Base-by-base conservation (phyloP, 805 yeast species). In the Wickerhamomyces rabaulensis region DNA sequence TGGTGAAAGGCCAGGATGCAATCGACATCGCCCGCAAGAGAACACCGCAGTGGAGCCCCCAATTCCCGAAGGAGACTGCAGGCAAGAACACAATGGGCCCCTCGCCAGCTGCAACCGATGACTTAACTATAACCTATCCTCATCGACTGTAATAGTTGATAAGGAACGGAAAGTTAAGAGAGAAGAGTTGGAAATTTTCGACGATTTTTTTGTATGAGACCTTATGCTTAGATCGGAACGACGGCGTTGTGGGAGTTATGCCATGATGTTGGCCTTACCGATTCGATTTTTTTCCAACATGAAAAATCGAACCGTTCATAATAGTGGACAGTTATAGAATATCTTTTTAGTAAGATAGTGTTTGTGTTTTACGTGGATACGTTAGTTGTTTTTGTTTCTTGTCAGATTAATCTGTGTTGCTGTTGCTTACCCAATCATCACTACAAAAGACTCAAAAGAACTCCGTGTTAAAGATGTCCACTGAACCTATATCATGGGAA, bases 141-240 rank as follows among this genome's bases (percentile, higher is more conserved):
- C 79, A 73, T 72, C 67, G 79, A 73, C 79, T 75, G 79, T 71
- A 66, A 72, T 75, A 76, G 80, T 75, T 76, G 80, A 73, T 73
- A 57, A 58, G 50, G 72, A 68, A 37, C 42, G 44, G 49, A 41
- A 43, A 47, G 45, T 26, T n/a, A 25, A 41, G 38, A 9, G 47
- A 39, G 27, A 27, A 12, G 31, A 22, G 37, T 36, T 20, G 25
- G 20, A 25, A 39, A 15, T 43, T 43, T 31, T 37, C 36, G 37
- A 6, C 25, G 25, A 41, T 37, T 33, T 40, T 40, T 33, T 17
- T 33, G 36, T 10, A 31, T 6, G 5, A 6, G 35, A 15, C 17
- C 4, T 31, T 31, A n/a, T 31, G 35, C 35, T 4, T 3, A 31
- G 16, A n/a, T 31, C 4, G 9, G 12, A 15, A 9, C 22, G 23